Evolutionary conservation across 2,329 filamentous ascomycete species (phyloP), one percentile per base, ranked within the genome.

Genomic region (Alternaria sp.): DNA sequence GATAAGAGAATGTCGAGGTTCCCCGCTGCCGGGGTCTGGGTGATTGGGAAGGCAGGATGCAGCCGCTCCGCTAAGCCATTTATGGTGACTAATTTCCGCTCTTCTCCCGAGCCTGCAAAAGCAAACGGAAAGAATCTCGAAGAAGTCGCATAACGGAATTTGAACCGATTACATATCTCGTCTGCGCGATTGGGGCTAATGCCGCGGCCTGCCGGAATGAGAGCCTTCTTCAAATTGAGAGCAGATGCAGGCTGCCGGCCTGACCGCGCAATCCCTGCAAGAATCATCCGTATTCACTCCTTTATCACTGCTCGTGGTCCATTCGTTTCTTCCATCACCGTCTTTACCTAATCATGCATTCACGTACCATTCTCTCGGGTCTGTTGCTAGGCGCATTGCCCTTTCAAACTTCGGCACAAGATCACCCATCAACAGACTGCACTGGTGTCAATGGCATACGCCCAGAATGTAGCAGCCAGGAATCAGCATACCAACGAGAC

Each of bases 401-500:
- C n/a, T 47, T 43, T 1, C 20, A 21, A 1, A 25, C 21, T 43
- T 49, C 58, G 55, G 58, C 50, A 11, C 15, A 47, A 59, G 18
- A 8, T 45, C 6, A 4, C 12, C 6, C 43, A 9, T 2, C 43
- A 45, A 21, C 43, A 11, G 25, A 14, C 47, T 71, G 69, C 57
- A 44, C 50, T 55, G 67, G 69, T 47, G 55, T 62, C 46, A 71
- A 67, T 25, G 60, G 44, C 18, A 65, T 72, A n/a, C 63, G 60
- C 41, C 71, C 70, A 23, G 21, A 44, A 53, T 75, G 72, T 54
- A 55, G 33, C 43, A 71, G 66, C 11, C 66, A 68, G 21, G 72
- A 75, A 67, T 67, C 65, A 20, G 61, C 63, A 15, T 68, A 72
- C 49, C 58, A 65, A 6, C 67, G 70, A 37, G 70, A 74, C 60